Base-by-base conservation (phyloP, 2,329 filamentous ascomycete genomes). In the Capronia americana region DNA sequence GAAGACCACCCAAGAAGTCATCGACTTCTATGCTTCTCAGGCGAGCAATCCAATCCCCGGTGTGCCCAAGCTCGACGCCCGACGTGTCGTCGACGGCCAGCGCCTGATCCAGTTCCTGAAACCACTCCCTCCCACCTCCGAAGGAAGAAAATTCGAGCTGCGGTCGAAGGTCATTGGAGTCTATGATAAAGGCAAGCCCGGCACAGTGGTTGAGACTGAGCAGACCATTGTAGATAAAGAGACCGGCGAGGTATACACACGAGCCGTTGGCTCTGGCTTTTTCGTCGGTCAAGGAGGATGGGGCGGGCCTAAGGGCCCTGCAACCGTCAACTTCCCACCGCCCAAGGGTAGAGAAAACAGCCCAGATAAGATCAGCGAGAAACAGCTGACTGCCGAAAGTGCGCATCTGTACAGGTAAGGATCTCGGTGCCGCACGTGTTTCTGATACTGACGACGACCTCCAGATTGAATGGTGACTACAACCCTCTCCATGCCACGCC, bases 401-500 rank as follows among this genome's bases (percentile, higher is more conserved):
- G 87, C 92, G 8, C 86, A 91, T 69, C 82, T 95, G 63, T 95
- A 95, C 79, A 86, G 86, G 80, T 84, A 77, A 74, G 78, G 54
- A 38, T 6, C 24, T 30, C 46, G 58, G 20, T 20, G 12, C 17
- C 17, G 24, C 53, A 50, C 38, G 17, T 17, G 23, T 23, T 32
- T 1, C n/a, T 11, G 24, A 20, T 24, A 30, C 61, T 63, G 28
- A 67, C 56, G 53, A 6, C n/a, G 51, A 46, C 38, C 17, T 46
- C 57, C 69, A 86, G 92, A 69, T 85, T 97, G 58, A 97, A 96
- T 74, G 93, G 93, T 71, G 93, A 97, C 81, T 97, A 97, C 81
- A 97, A 97, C 82, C 93, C 93, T 30, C 88, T 97, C 41, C 93
- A 97, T 77, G 92, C 92, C 6, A 91, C 91, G 20, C 92, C 92